These are phyloP conservation scores for Vigna angularis DNA, from an alignment of 306 rosid genomes.

Conservation along the genomic window DNA sequence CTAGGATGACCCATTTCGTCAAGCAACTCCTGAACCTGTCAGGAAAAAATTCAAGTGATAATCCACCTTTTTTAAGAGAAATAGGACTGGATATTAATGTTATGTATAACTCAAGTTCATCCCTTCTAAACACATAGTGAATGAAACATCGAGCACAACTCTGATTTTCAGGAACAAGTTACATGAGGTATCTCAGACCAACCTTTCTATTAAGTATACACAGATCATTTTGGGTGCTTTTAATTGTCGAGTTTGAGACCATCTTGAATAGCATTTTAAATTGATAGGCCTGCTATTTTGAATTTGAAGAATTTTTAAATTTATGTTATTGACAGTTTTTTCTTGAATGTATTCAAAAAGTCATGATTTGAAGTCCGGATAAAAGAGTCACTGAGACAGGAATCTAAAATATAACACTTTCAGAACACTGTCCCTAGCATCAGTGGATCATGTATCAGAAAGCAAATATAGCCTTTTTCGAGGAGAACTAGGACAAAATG, in stretches of 20 bases:
- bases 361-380: not conserved
- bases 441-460: not conserved
- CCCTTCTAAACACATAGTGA: not conserved
- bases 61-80: slow-evolving; percentile 31
- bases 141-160: slow-evolving; percentile 23
- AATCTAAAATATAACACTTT: too few species aligned
- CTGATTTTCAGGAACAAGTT: slow-evolving; percentile 36
- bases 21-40: slow-evolving; percentile 91
- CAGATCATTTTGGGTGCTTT: not conserved
- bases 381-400: not conserved
- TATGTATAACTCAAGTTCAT: slow-evolving; percentile 1
- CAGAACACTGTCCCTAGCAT: not conserved
- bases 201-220: slow-evolving; percentile 24
- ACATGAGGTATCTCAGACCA: slow-evolving; percentile 16
- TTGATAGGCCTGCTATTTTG: not conserved
- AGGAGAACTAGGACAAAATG: not conserved
- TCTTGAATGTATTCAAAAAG: not conserved
- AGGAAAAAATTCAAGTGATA: slow-evolving; percentile 19
- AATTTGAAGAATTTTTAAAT: not conserved
- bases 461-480: not conserved
- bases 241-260: not conserved
- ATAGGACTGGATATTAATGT: slow-evolving; percentile 5
- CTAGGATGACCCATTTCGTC: slow-evolving; percentile 91
- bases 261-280: not conserved
- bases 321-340: not conserved